Conservation (phyloP, 768 basidiomycete species). For the Chalciporus piperatus region DNA sequence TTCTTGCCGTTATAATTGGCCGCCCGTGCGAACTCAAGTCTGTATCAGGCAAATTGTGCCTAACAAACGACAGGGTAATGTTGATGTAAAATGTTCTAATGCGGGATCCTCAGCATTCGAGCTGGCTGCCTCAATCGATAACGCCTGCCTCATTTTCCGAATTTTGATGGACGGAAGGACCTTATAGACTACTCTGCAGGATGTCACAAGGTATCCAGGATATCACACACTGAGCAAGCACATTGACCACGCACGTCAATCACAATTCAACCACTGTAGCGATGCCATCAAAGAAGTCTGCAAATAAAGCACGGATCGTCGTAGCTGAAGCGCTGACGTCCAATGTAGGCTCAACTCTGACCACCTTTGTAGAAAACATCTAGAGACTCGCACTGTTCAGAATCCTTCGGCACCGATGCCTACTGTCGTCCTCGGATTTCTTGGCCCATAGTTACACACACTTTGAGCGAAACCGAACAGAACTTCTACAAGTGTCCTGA, state of each 20-base stretch:
- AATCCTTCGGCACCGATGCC: too few species aligned
- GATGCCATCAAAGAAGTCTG: slow-evolving; percentile 10
- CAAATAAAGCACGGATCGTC: slow-evolving; percentile 2
- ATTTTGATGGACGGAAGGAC: not conserved
- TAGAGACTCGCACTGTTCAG: too few species aligned
- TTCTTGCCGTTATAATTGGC: slow-evolving; percentile 13
- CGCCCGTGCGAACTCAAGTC: slow-evolving; percentile 22
- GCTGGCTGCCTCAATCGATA: not conserved
- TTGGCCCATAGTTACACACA: not conserved
- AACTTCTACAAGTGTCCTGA: not conserved
- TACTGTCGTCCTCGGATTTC: not conserved
- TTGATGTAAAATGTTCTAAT: not conserved
- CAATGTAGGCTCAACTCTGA: not conserved
- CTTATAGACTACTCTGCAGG: too few species aligned
- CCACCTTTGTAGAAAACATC: not conserved
- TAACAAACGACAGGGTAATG: not conserved
- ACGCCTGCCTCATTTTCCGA: not conserved
- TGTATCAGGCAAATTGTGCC: slow-evolving; percentile 6
- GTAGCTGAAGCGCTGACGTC: not conserved
- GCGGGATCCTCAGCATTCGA: not conserved
- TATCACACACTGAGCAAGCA: not conserved
- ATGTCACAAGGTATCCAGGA: too few species aligned
- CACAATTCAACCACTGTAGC: not conserved
- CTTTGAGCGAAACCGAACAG: too few species aligned
- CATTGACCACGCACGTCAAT: slow-evolving; percentile 6